Percentiles rank a stretch among this genome's conserved stretches.
Evolutionary conservation across 2,329 filamentous ascomycete species (phyloP).

Genomic region (Curvularia eragrostidis): DNA sequence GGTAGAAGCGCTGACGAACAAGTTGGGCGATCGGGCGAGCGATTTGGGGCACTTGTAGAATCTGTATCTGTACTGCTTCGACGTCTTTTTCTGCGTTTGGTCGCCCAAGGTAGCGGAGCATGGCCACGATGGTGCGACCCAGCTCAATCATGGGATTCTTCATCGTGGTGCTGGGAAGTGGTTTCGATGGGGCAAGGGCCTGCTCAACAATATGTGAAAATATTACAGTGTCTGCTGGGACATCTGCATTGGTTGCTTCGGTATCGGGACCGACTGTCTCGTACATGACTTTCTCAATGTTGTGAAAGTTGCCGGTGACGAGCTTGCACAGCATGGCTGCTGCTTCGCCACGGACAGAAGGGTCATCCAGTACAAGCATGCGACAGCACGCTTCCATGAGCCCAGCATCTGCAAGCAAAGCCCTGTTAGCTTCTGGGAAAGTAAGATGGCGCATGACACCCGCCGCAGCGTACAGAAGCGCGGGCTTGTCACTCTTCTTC

Average conservation of each 20-base stretch:
- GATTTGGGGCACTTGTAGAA: conserved; percentile 39
- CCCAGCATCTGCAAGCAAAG: conserved; percentile 39
- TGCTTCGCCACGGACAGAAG: conserved; percentile 45
- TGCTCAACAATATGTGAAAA: conserved; percentile 41
- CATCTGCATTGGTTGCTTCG: conserved; percentile 20
- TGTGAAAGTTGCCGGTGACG: conserved; percentile 40
- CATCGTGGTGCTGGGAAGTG: conserved; percentile 48
- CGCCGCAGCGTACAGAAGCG: conserved; percentile 47
- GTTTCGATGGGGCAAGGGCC: conserved; percentile 38
- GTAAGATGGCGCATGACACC: conserved; percentile 48
- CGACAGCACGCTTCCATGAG: conserved; percentile 41
- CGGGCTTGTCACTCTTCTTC: conserved; percentile 32
- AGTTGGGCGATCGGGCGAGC: conserved; percentile 44
- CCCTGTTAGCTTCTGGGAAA: conserved; percentile 44
- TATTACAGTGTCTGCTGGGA: conserved; percentile 30
- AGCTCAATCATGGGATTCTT: conserved; percentile 49
- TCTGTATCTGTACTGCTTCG: conserved; percentile 31
- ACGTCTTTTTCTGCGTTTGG: conserved; percentile 31
- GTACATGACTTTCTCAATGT: conserved; percentile 40
- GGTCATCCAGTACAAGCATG: conserved; percentile 37
- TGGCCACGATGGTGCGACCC: conserved; percentile 37
- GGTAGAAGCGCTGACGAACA: conserved; percentile 45
- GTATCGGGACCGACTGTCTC: conserved; percentile 27
- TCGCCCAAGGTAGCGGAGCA: conserved; percentile 28
- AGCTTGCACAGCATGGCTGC: conserved; percentile 46